Evolutionary conservation across 2,329 filamentous ascomycete species (phyloP).

Genomic region (Cytospora mali): DNA sequence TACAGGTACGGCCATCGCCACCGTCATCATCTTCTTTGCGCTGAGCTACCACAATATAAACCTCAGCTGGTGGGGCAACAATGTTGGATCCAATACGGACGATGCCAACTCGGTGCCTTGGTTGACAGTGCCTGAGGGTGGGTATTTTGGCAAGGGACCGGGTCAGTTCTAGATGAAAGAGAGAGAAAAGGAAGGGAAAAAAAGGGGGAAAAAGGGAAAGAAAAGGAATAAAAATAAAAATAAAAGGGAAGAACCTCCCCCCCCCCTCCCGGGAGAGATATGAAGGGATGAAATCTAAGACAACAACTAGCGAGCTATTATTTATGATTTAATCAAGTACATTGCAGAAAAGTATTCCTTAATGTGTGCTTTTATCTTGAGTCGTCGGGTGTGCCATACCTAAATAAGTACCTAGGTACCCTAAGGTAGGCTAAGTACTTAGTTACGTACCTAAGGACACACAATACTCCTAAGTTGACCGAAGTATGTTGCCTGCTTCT

Average conservation of each 20-base stretch:
- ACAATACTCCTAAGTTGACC: too few species aligned
- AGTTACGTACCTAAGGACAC: too few species aligned
- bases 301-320: not conserved
- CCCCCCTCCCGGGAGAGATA: not conserved
- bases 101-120: conserved; percentile 40
- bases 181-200: not conserved
- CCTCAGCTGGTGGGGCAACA: conserved; percentile 41
- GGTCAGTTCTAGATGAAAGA: conserved; percentile 33
- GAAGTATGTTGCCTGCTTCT: too few species aligned
- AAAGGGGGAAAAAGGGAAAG: too few species aligned
- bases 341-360: not conserved
- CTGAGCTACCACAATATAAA: conserved; percentile 37
- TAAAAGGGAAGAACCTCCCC: too few species aligned
- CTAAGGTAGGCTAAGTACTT: too few species aligned
- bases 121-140: conserved; percentile 35
- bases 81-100: conserved; percentile 38
- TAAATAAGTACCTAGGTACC: too few species aligned
- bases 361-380: too few species aligned
- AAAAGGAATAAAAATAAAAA: too few species aligned
- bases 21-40: conserved; percentile 39
- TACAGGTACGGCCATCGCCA: conserved; percentile 38
- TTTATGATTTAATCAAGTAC: not conserved
- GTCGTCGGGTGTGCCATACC: too few species aligned
- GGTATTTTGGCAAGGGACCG: conserved; percentile 38
- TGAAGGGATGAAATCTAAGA: too few species aligned